Base-by-base conservation (phyloP, 805 yeast species). In the Lipomyces kockii region DNA sequence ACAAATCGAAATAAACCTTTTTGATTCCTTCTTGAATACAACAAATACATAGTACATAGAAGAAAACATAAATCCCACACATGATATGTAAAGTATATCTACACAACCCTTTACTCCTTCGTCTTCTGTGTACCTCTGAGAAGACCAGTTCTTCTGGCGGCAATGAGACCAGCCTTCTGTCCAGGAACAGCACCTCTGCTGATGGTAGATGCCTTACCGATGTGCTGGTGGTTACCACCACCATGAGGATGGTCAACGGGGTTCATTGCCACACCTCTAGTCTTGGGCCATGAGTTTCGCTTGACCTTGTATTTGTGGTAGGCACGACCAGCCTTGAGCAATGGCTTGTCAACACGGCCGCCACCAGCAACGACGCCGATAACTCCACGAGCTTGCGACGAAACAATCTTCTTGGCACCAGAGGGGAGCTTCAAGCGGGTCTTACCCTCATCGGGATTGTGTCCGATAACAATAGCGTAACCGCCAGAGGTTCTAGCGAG, bases 151-250 rank as follows among this genome's bases (percentile, higher is more conserved):
- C 99, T 92, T 92, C 99, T 92, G 84, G 99, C 99, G 80, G 99
- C 99, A 84, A 94, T 95, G 83, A 94, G 92, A 94, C 99, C 99
- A 83, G 96, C 97, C 96, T 94, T 94, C 88, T 94, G 99, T 91
- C 99, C 99, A 80, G 99, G 87, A 83, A 94, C 98, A 77, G 98
- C 98, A 85, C 97, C 97, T 90, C 98, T 92, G 78, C 97, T 89
- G 80, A 94, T 94, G 81, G 98, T 94, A 79, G 98, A 94, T 81
- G 98, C 98, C 89, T 94, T 94, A 71, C 98, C 98, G 87, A 93
- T 94, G 85, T 94, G 98, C 88, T 94, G 98, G 86, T 94, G 98
- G 97, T 93, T 93, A 94, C 99, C 99, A 94, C 99, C 98, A 91
- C 99, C 99, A 85, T 94, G 99, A 84, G 99, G 99, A 88, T 94